Evolutionary conservation across 2,329 filamentous ascomycete genomes (phyloP), one percentile per base, ranked within the genome.

Genomic region (Geosmithia flava): DNA sequence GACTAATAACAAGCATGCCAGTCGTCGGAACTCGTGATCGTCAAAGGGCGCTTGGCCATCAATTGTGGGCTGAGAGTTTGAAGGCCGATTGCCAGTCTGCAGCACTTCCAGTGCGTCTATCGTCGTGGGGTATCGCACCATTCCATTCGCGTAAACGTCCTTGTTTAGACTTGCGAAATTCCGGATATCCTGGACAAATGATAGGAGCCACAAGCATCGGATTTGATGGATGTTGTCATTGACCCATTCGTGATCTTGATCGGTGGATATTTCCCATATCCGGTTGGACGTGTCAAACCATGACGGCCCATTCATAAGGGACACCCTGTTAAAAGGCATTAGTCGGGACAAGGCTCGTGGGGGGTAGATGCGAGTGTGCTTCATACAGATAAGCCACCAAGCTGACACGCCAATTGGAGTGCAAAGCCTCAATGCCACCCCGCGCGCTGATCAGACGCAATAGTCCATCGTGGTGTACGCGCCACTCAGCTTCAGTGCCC

Each of bases 121-220:
- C 17, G 8, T 48, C 29, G 11, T 23, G 20, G 42, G 27, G 23
- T 16, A 20, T 16, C n/a, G 33, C 45, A 16, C 17, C 19, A 48
- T 8, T 20, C 47, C 42, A 15, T 29, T 11, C 10, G 41, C 10
- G n/a, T 19, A 42, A 10, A 42, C 7, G 16, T 10, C 5, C 17
- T 3, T 15, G 30, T 29, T 45, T 16, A 45, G 45, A 19, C n/a
- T 37, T 8, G 45, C 37, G 27, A 48, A 48, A 5, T 29, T 48
- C 15, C 44, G n/a, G 13, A 48, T 48, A 37, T 48, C 47, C 41
- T 48, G 47, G 16, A 48, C 42, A 15, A 48, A 39, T 4, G 47
- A 48, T 13, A 48, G 37, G n/a, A 48, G 47, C 47, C 47, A 48
- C n/a, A 48, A 29, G 33, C 47, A 39, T 20, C 47, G 47, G 23